Conservation (phyloP, 345 rosid genomes). For the Hibiscus tridactylites region DNA sequence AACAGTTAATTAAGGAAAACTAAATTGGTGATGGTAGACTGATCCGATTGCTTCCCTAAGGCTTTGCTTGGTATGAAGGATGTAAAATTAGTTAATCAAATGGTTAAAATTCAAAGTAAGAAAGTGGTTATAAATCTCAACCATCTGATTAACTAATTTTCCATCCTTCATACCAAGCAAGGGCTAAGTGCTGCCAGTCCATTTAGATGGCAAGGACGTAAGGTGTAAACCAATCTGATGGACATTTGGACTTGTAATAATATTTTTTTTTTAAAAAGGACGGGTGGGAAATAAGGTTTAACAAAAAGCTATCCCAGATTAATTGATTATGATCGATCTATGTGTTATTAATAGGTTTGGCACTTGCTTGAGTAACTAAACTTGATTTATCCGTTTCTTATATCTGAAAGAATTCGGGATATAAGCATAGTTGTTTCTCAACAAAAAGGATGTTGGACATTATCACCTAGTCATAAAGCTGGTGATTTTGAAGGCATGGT, state of each 20-base stretch:
- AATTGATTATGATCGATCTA: background rate
- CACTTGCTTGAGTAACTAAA: background rate
- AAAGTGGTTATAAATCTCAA: no score
- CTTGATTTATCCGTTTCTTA: slow-evolving; percentile 1
- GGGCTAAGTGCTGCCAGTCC: no score
- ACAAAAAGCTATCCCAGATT: background rate
- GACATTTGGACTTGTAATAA: no score
- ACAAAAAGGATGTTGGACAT: background rate
- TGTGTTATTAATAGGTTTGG: background rate
- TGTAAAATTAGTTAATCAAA: no score
- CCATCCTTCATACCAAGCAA: no score
- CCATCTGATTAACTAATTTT: no score
- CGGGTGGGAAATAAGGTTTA: background rate
- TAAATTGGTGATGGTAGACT: background rate
- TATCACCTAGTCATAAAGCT: background rate
- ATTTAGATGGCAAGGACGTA: no score
- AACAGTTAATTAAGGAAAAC: background rate
- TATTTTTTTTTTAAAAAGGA: no score
- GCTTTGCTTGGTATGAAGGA: no score
- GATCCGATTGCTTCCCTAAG: background rate
- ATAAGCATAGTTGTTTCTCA: background rate
- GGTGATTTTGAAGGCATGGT: background rate
- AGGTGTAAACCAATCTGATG: no score
- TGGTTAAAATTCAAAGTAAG: no score
- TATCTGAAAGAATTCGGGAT: background rate